Evolutionary conservation across 176 grass and related monocot species (phyloP).

Genomic region (bread wheat (Triticum aestivum)): DNA sequence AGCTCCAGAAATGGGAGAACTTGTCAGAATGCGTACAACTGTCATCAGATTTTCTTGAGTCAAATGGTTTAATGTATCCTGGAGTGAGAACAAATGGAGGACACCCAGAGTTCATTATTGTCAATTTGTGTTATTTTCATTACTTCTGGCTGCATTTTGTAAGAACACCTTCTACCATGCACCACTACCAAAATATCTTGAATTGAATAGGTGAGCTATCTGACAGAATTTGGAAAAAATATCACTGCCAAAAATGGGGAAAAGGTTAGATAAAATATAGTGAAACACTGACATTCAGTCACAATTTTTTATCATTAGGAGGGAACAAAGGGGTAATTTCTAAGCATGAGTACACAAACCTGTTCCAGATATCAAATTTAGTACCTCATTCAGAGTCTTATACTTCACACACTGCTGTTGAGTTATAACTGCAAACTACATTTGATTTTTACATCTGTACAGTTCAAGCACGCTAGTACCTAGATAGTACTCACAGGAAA

Average conservation of each 20-base stretch:
- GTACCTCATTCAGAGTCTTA: not conserved
- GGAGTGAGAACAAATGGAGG: not conserved
- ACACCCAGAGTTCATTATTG: slow-evolving; percentile 18
- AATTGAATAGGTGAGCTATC: not conserved
- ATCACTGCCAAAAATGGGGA: not conserved
- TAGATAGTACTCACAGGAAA: not conserved
- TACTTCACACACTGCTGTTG: not conserved
- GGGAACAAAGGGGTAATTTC: not conserved
- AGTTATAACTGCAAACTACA: not conserved
- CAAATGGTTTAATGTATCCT: slow-evolving; percentile 24
- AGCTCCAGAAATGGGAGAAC: slow-evolving; percentile 14
- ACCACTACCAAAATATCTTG: slow-evolving; percentile 13
- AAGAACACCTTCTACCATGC: slow-evolving; percentile 11
- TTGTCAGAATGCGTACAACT: slow-evolving; percentile 7
- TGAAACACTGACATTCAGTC: not conserved
- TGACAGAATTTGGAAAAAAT: not conserved
- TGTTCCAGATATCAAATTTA: not conserved
- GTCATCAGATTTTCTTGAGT: slow-evolving; percentile 3
- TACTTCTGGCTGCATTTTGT: not conserved
- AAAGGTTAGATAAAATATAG: not conserved
- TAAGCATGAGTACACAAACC: not conserved
- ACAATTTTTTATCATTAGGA: not conserved
- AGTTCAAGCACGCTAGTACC: not conserved
- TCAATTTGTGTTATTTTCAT: slow-evolving; percentile 23
- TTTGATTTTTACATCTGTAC: not conserved